Conservation (phyloP, 2,329 filamentous ascomycete species). For the Aspergillus bombycis region DNA sequence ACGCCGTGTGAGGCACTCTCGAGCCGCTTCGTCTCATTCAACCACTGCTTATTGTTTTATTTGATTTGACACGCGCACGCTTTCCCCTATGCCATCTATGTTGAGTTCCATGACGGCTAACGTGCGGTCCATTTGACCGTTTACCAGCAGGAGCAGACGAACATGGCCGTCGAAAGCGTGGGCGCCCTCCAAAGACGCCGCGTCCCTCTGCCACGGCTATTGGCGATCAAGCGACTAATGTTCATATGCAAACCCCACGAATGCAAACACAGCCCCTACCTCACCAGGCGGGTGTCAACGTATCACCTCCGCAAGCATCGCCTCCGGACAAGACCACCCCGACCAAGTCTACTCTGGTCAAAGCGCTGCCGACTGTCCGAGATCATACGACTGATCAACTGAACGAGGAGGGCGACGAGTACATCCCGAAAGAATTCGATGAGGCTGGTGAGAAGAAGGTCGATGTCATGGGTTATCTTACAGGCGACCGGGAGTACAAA, state of each 20-base stretch:
- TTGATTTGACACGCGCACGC: slow-evolving; percentile 4
- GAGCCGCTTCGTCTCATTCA: slow-evolving; percentile 23
- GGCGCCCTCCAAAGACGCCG: slow-evolving; percentile 53
- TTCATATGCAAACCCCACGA: slow-evolving; percentile 44
- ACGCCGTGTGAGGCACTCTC: slow-evolving; percentile 9
- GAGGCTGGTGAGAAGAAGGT: slow-evolving; percentile 95
- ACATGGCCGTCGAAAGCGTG: slow-evolving; percentile 52
- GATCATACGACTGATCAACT: slow-evolving; percentile 98
- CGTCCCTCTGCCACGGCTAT: slow-evolving; percentile 40
- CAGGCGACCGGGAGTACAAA: slow-evolving; percentile 83
- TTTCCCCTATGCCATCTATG: not conserved
- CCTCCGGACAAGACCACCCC: slow-evolving; percentile 75
- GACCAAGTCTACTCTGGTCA: slow-evolving; percentile 77
- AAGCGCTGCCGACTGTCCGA: slow-evolving; percentile 91
- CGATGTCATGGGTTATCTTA: slow-evolving; percentile 75
- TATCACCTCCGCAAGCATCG: slow-evolving; percentile 62
- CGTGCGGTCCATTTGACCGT: slow-evolving; percentile 12
- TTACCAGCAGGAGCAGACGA: slow-evolving; percentile 34
- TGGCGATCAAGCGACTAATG: slow-evolving; percentile 35
- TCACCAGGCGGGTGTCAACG: slow-evolving; percentile 32
- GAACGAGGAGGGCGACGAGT: slow-evolving; percentile 86
- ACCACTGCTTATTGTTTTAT: slow-evolving; percentile 6
- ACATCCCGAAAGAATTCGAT: slow-evolving; percentile 89
- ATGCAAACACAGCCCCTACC: slow-evolving; percentile 43
- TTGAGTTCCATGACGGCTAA: slow-evolving; percentile 21